Base-by-base conservation (phyloP, 257 asterid genomes). In the Schizonepeta tenuifolia region DNA sequence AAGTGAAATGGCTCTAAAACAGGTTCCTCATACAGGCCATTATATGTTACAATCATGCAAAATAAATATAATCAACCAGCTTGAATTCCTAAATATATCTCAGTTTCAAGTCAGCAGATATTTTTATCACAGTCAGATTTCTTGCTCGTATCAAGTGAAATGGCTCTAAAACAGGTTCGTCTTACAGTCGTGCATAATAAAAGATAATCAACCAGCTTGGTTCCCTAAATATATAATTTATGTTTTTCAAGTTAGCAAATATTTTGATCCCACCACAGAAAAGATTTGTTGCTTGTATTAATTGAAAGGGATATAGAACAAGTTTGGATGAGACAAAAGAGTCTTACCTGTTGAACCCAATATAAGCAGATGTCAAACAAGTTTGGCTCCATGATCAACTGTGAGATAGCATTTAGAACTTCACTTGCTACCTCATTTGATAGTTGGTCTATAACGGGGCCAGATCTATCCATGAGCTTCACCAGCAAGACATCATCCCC, bases 381-480 rank as follows among this genome's bases (percentile, higher is more conserved):
- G 81, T 84, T 88, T 61, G 80, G 94, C 74, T 90, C 97, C 83
- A 86, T 77, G 50, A 95, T 71, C 69, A 92, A 85, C 83, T 87
- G 97, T 15, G 99, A 79, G 79, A 89, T 74, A 65, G 90, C 98
- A 78, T 86, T 92, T 66, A 90, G 74, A 70, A 88, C 81, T 78
- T 92, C 96, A 51, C 81, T 75, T 21, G 90, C 92, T 18, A 89
- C 92, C 77, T 92, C 98, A 77, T 75, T 82, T 1, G 98, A 92
- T 38, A 95, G 91, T 70, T 90, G 98, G 58, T 95, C 95, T 6
- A 92, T 69, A 59, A 89, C 92, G 2, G 99, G 98, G 38, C 99
- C 99, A 4, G 99, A 83, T 72, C 83, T 86, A 67, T 93, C 99
- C 99, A 95, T 95, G 75, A 95, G 91, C 85, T 95, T 92, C 50